phyloP scores from a whole-genome alignment of 2,329 filamentous ascomycete genomes.

The Sarocladiaceae sp. region DNA sequence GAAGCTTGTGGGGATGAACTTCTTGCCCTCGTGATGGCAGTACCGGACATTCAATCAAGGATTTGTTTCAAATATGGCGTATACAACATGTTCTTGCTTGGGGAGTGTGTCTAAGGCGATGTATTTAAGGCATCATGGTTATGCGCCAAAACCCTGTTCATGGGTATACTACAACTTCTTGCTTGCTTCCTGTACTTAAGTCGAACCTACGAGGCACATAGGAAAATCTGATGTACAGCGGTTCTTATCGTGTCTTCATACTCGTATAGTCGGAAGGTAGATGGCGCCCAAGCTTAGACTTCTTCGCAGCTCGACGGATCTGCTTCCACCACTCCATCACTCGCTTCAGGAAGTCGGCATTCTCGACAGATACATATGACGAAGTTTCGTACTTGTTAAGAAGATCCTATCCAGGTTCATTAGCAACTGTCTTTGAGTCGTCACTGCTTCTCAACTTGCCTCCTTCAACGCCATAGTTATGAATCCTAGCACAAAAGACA shows the following conservation, averaged over 20 bases:
- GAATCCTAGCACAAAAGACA: conserved; percentile 32
- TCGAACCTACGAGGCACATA: too few species aligned
- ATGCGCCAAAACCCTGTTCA: too few species aligned
- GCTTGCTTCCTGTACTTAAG: too few species aligned
- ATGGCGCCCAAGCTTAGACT: conserved; percentile 27
- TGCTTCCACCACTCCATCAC: conserved; percentile 28
- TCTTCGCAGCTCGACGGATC: conserved; percentile 26
- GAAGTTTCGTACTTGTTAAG: conserved; percentile 22
- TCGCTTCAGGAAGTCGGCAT: conserved; percentile 23
- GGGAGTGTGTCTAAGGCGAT: too few species aligned
- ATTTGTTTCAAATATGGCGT: too few species aligned
- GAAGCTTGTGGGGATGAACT: too few species aligned
- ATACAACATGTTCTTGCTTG: too few species aligned
- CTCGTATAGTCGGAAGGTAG: conserved; percentile 25
- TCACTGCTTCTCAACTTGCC: conserved; percentile 18
- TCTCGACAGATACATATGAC: conserved; percentile 19
- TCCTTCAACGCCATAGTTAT: conserved; percentile 29
- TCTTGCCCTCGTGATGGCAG: too few species aligned
- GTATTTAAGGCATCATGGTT: too few species aligned
- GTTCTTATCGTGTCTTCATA: conserved; percentile 24
- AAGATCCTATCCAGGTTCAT: conserved; percentile 21
- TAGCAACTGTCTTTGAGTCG: conserved; percentile 7
- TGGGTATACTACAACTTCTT: too few species aligned
- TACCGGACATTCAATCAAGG: too few species aligned
- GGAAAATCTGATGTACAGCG: too few species aligned